Base-by-base conservation (phyloP, 306 rosid genomes). In the Gillenia trifoliata region DNA sequence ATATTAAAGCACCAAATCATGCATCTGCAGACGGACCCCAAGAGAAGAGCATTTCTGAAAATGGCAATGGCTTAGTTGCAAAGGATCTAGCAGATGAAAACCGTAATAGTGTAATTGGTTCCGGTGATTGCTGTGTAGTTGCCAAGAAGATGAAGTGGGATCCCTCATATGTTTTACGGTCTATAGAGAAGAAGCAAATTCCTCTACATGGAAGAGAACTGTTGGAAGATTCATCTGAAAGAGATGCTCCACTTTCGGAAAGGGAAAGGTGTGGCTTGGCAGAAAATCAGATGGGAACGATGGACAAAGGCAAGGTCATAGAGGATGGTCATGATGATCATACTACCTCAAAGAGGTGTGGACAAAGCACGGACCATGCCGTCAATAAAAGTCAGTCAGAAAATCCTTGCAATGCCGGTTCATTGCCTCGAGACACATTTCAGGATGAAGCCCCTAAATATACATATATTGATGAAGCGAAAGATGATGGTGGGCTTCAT, bases 71-170 rank as follows among this genome's bases (percentile, higher is more conserved):
- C 17, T 29, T 29, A 22, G 38, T 8, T 16, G 8, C 10, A 2
- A n/a, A 29, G 17, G 16, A 7, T 33, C 66, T 6, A 22, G 66
- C 38, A 6, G 12, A 29, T 6, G 66, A 29, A 61, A 61, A 61
- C 22, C 2, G 8, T 61, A 61, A 61, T 66, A 57, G 31, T 43
- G 10, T 26, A 47, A 54, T 70, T 70, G 84, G 81, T 71, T 67
- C 66, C 72, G 80, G 71, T 73, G 82, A 68, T 62, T 73, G 41
- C 67, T 66, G 30, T 62, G 69, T 69, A 26, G 82, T 55, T 74
- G 72, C 62, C 11, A 86, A 89, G 77, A 85, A 64, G 85, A 41
- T 34, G 65, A 88, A 87, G 78, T 74, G 55, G 54, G 15, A 34
- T 73, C 75, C 78, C 72, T 71, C 76, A 28, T 54, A 57, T 60